Percentiles rank a stretch among this genome's conserved stretches.
phyloP scores from a whole-genome alignment of 495 filamentous ascomycete genomes.

The Penicillium verhagenii region DNA sequence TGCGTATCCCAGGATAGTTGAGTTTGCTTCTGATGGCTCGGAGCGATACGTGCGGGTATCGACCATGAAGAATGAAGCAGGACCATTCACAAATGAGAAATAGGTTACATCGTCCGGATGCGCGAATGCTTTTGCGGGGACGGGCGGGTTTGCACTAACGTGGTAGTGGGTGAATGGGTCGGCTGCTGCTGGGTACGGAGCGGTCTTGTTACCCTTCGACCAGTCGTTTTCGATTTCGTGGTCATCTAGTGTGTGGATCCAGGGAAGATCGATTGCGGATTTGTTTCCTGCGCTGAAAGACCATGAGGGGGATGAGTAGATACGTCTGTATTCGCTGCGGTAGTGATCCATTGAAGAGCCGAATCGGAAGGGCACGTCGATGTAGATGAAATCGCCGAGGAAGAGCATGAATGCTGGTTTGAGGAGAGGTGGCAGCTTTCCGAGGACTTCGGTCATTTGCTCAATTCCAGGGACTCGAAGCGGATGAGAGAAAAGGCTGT shows the following conservation, averaged over 20 bases:
- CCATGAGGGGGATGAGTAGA: slow-evolving; percentile 94
- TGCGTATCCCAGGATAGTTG: slow-evolving; percentile 80
- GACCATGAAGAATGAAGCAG: slow-evolving; percentile 90
- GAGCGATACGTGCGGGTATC: slow-evolving; percentile 87
- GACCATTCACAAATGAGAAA: slow-evolving; percentile 83
- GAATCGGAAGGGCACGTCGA: slow-evolving; percentile 82
- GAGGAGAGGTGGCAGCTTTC: slow-evolving; percentile 60
- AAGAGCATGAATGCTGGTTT: slow-evolving; percentile 87
- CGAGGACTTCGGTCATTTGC: slow-evolving; percentile 55
- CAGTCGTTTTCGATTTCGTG: slow-evolving; percentile 96
- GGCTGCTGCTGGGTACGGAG: slow-evolving; percentile 69
- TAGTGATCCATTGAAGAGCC: slow-evolving; percentile 72
- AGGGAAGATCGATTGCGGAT: slow-evolving; percentile 64
- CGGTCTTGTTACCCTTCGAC: slow-evolving; percentile 66
- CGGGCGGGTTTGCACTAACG: slow-evolving; percentile 75
- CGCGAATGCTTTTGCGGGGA: slow-evolving; percentile 37
- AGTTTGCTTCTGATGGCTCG: slow-evolving; percentile 57
- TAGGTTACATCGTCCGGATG: slow-evolving; percentile 64
- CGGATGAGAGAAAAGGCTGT: slow-evolving; percentile 77
- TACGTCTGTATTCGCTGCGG: slow-evolving; percentile 84
- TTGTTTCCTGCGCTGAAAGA: slow-evolving; percentile 45
- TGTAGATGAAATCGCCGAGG: slow-evolving; percentile 98
- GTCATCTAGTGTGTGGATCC: slow-evolving; percentile 95
- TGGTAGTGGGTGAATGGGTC: slow-evolving; percentile 90
- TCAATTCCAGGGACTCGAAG: slow-evolving; percentile 76